Evolutionary conservation across 2,329 filamentous ascomycete species (phyloP), one percentile per base, ranked within the genome.

Genomic region (Paraphoma chrysanthemicola): DNA sequence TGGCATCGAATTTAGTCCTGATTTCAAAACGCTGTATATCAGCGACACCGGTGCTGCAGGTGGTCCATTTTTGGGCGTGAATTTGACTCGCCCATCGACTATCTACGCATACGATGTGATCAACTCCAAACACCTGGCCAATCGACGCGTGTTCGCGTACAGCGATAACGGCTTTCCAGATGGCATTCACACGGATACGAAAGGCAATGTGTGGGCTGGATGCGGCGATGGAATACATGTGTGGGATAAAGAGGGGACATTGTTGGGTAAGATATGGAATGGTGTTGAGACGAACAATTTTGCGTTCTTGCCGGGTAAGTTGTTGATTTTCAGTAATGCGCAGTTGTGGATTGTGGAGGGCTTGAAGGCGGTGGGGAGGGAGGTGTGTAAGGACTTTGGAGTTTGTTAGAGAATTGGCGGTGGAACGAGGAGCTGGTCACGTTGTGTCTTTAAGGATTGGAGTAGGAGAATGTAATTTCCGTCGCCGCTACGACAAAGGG

Each of bases 241-340:
- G 8, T 87, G 83, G 82, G 80, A 77, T 53, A 68, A 78, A 0
- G 77, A 77, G 0, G 85, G 84, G 0, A 77, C 67, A 3, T 63
- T 84, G 16, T 80, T 90, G 62, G 77, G 82, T 3, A 89, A 88
- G 74, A 84, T 89, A 44, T 82, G 82, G 59, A 70, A 85, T 0
- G 81, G 81, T 0, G 77, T 77, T 48, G 63, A 61, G 51, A 63
- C 56, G 9, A 76, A 75, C 33, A 77, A 77, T 45, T 72, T 77
- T 63, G 75, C 74, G 0, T 77, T 77, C 39, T 54, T 76, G 30
- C 73, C 74, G 3, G 74, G 73, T 0, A 62, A 56, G 4, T 62
- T 76, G 10, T 41, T 77, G 49, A 67, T 77, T 14, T 77, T 77
- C 58, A 73, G 60, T 42, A 76, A 77, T 60, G 60, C 62, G 30